These are phyloP conservation scores for Dichotomopilus funicola DNA, from an alignment of 2,329 filamentous ascomycete species.

Conservation along the genomic window DNA sequence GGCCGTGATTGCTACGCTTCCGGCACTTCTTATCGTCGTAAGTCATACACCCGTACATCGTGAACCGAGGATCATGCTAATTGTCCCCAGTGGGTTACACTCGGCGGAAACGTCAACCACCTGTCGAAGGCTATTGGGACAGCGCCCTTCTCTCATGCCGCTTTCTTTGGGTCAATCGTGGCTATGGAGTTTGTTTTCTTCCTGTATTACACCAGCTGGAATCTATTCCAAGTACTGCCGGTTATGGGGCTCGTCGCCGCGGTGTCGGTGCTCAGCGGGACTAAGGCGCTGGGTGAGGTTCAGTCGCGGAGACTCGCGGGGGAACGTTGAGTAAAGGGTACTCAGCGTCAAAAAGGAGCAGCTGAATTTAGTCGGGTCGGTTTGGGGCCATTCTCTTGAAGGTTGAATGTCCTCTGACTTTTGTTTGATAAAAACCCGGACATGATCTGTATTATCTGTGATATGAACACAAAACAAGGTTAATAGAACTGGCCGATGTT, in stretches of 20 bases:
- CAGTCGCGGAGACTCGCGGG: constrained; percentile 80
- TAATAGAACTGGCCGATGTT: too few species aligned
- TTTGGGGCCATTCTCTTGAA: too few species aligned
- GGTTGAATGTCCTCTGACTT: too few species aligned
- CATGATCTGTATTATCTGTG: too few species aligned
- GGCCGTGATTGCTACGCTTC: constrained; percentile 66
- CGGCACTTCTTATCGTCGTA: constrained; percentile 65
- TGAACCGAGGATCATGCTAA: background rate
- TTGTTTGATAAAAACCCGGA: too few species aligned
- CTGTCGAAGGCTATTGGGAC: constrained; percentile 65
- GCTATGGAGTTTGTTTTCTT: constrained; percentile 90
- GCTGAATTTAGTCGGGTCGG: too few species aligned
- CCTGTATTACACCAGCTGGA: constrained; percentile 90
- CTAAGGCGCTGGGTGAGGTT: constrained; percentile 85
- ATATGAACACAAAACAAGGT: too few species aligned
- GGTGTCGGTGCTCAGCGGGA: constrained; percentile 78
- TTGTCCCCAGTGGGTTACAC: constrained; percentile 60
- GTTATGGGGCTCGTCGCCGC: constrained; percentile 60
- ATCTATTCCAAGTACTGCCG: constrained; percentile 81
- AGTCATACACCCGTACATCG: constrained; percentile 25
- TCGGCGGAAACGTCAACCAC: constrained; percentile 80
- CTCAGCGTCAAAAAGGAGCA: background rate
- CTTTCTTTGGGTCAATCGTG: constrained; percentile 83
- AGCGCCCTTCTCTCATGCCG: constrained; percentile 71
- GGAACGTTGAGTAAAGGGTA: constrained; percentile 39